Evolutionary conservation across 495 filamentous ascomycete genomes (phyloP).

Genomic region (Terfezia claveryi): DNA sequence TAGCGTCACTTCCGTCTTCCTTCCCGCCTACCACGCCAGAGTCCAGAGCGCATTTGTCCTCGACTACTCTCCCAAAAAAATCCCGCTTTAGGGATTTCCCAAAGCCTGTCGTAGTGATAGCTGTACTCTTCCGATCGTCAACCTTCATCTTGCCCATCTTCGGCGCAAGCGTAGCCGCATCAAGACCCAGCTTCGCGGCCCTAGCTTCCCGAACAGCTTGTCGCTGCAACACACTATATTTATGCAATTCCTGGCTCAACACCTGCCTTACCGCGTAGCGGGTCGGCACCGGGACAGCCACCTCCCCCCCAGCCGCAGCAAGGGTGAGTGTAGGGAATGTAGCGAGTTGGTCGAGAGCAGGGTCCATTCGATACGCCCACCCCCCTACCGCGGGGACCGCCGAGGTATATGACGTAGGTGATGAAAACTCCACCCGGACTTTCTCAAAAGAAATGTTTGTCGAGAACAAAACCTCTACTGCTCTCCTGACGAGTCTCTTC

Average conservation of each 20-base stretch:
- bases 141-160: conserved; percentile 18
- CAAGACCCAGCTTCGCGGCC: conserved; percentile 24
- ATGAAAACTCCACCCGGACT: conserved; percentile 49
- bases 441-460: conserved; percentile 64
- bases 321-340: neutral
- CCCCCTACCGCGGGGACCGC: conserved; percentile 30
- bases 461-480: conserved; percentile 57
- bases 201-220: conserved; percentile 34
- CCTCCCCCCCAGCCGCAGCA: conserved; percentile 11
- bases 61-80: conserved; percentile 39
- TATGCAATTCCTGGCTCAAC: conserved; percentile 67
- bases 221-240: conserved; percentile 38
- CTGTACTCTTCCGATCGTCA: conserved; percentile 23
- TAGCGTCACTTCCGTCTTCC: conserved; percentile 16
- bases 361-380: conserved; percentile 90
- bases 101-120: conserved; percentile 10
- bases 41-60: conserved; percentile 2
- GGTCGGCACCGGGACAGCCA: conserved; percentile 33
- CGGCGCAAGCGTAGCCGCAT: conserved; percentile 12
- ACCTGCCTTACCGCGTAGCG: conserved; percentile 82
- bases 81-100: conserved; percentile 44
- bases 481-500: conserved; percentile 51
- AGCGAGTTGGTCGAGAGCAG: conserved; percentile 31
- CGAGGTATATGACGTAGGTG: conserved; percentile 24
- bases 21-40: conserved; percentile 14